Conservation (phyloP, 176 grass and related monocot species). For the Phoenix roebelenii region DNA sequence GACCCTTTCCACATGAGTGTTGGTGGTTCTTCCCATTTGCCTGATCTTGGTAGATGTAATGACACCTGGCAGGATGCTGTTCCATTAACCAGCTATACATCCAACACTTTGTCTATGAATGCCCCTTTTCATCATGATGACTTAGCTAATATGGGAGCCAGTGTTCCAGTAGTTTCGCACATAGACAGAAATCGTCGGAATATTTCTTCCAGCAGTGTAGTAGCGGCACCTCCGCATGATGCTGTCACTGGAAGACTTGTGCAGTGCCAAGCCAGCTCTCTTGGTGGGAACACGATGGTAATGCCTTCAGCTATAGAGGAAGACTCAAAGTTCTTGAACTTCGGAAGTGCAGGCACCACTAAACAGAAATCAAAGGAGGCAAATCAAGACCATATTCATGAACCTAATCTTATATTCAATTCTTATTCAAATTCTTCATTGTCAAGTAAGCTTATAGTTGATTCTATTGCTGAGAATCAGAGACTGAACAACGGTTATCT, state of each 20-base stretch:
- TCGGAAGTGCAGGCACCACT: constrained; percentile 37
- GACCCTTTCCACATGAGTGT: constrained; percentile 11
- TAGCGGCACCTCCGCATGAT: constrained; percentile 27
- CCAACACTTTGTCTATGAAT: constrained; percentile 22
- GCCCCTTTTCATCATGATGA: constrained; percentile 24
- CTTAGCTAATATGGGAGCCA: constrained; percentile 26
- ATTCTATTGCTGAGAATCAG: constrained; percentile 22
- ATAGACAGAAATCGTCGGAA: constrained; percentile 13
- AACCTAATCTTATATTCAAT: constrained; percentile 37
- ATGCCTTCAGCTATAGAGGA: constrained; percentile 21
- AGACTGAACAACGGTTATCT: constrained; percentile 26
- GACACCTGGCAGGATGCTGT: constrained; percentile 24
- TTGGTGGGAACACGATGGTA: constrained; percentile 14
- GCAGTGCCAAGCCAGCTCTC: constrained; percentile 33
- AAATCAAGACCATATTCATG: constrained; percentile 23
- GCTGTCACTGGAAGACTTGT: constrained; percentile 35
- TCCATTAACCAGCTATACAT: constrained; percentile 28
- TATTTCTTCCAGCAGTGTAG: constrained; percentile 17
- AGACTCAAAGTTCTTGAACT: constrained; percentile 51
- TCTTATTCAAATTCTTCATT: constrained; percentile 31
- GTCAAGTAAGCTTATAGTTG: constrained; percentile 20
- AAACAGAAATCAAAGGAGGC: constrained; percentile 26
- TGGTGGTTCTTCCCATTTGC: constrained; percentile 29
- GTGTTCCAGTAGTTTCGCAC: constrained; percentile 13
- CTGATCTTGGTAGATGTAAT: constrained; percentile 28